A percentile compares a stretch with the other conserved stretches of the same genome.
These are phyloP conservation scores for Hordeum vulgare DNA, from an alignment of 176 grass and related monocot species.

Conservation along the genomic window MorexV3_pseudomolecules_assembly NC_058523.1:62695815-62696314, in stretches of 20 bases:
- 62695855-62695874: constrained; percentile 85
- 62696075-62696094: not conserved
- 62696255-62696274: not conserved
- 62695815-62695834: constrained; percentile 55
- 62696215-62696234: constrained; percentile 8
- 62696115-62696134: not conserved
- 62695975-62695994: not conserved
- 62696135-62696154: not conserved
- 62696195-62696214: not conserved
- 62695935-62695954: not conserved
- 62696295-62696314: not conserved
- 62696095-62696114: not conserved
- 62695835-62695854: constrained; percentile 96
- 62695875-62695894: constrained; percentile 91
- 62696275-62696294: constrained; percentile 3
- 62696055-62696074: not conserved
- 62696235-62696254: not conserved
- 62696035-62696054: not conserved
- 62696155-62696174: not conserved
- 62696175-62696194: not conserved
- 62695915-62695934: constrained; percentile 5
- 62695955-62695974: not conserved
- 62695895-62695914: constrained; percentile 62
- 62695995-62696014: not conserved
- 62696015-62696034: not conserved